Base-by-base conservation (phyloP, 2,329 filamentous ascomycete genomes). In the Cryoendolithus antarcticus region DNA sequence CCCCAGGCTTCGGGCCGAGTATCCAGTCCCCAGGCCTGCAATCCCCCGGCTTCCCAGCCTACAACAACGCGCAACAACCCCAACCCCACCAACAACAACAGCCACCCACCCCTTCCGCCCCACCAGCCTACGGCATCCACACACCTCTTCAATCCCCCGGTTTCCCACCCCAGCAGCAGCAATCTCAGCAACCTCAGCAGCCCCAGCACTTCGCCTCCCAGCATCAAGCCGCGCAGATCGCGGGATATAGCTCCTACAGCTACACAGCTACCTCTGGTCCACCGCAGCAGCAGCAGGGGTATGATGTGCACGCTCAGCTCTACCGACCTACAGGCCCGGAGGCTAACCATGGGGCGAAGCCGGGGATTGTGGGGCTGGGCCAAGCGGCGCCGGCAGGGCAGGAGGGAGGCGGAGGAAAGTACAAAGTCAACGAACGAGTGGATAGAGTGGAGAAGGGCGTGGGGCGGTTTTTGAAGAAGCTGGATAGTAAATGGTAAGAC, bases 381-480 rank as follows among this genome's bases (percentile, higher is more conserved):
- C 29, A 30, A 10, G 29, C 13, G n/a, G 34, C 32, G n/a, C 34
- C 35, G 21, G 37, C 34, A 21, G 27, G 35, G n/a, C 30, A 40
- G 29, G 24, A 45, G 21, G 34, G 35, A 28, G 30, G 37, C 8
- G 39, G 46, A 33, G 47, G 40, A 4, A 43, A 41, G 31, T 24
- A 38, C 19, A 42, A 70, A 54, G 59, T 85, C 24, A 80, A 82
- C 51, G 73, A 77, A 56, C 71, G 74, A 44, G 75, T 80, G 0
- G 76, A 74, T 21, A 70, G 74, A 50, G 51, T 86, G 28, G 82
- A 86, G 62, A 77, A 76, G 57, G 77, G 80, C 1, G 72, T 86
- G 4, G 72, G 75, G 21, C 75, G 77, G 5, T 79, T 86, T 66
- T 60, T 86, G 48, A 85, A 80, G 70, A 84, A 79, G 63, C 70